These are phyloP conservation scores for Ceratocystis albifundus DNA, from an alignment of 2,329 filamentous ascomycete species.

Conservation along the genomic window DNA sequence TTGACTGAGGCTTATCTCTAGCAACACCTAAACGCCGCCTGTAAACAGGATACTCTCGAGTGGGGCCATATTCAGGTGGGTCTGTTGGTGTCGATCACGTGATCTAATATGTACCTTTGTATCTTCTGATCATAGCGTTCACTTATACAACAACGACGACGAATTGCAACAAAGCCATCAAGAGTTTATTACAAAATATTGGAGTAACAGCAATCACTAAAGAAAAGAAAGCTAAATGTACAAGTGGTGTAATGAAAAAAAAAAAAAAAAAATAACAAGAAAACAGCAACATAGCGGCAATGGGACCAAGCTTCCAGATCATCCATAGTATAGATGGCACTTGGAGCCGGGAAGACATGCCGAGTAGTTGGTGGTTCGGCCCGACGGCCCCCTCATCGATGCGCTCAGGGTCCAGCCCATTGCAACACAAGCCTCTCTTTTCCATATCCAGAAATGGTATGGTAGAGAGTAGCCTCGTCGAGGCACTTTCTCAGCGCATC, in stretches of 20 bases:
- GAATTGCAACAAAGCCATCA: not conserved
- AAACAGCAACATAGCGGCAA: not conserved
- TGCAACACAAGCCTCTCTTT: not conserved
- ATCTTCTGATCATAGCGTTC: not conserved
- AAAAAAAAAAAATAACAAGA: not conserved
- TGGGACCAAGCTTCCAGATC: not conserved
- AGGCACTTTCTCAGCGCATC: not conserved
- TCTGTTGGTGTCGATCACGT: constrained; percentile 13
- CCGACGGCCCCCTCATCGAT: not conserved
- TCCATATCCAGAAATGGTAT: not conserved
- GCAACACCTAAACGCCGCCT: not conserved
- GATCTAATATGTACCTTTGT: not conserved
- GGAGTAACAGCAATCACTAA: constrained; percentile 11
- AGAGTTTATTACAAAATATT: not conserved
- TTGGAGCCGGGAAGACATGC: not conserved
- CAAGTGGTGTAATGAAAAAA: too few species aligned
- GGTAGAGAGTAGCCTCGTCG: not conserved
- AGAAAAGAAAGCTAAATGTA: constrained; percentile 4
- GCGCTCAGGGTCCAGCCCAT: not conserved
- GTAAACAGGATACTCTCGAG: not conserved
- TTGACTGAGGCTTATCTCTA: not conserved
- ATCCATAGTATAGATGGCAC: not conserved
- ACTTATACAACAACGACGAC: not conserved
- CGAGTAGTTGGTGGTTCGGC: not conserved
- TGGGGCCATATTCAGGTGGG: not conserved